These are phyloP conservation scores for Melanopsichium pennsylvanicum DNA, from an alignment of 1,284 basidiomycete genomes.

Conservation along the genomic window DNA sequence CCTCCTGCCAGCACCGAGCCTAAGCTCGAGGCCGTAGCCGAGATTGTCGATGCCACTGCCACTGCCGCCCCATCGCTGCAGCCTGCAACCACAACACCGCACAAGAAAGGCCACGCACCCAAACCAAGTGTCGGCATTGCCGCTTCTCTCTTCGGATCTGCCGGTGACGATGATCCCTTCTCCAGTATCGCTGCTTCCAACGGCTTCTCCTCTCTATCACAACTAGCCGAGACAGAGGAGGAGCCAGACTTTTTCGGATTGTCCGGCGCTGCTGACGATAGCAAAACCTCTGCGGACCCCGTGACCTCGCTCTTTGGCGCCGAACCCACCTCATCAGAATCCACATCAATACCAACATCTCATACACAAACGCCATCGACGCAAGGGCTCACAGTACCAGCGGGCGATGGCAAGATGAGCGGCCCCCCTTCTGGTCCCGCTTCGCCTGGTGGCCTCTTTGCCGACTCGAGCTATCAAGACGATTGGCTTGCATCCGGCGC, in stretches of 20 bases:
- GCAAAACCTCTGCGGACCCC: constrained; percentile 6
- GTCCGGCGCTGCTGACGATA: background rate
- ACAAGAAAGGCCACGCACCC: constrained; percentile 39
- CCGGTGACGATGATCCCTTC: constrained; percentile 55
- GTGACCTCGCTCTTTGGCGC: constrained; percentile 17
- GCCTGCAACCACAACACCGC: background rate
- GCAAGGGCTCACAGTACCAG: constrained; percentile 13
- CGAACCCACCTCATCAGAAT: constrained; percentile 3
- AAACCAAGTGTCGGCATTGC: constrained; percentile 56
- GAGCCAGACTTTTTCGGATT: constrained; percentile 34
- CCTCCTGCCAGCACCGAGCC: background rate
- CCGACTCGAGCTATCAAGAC: constrained; percentile 36
- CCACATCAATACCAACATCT: background rate
- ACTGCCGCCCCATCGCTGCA: constrained; percentile 1
- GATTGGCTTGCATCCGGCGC: constrained; percentile 35
- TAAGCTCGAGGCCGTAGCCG: no score
- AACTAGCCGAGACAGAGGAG: constrained; percentile 20
- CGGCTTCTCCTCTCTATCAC: constrained; percentile 12
- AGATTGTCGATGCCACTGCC: background rate
- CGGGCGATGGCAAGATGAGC: constrained; percentile 6
- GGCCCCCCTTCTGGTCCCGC: constrained; percentile 22
- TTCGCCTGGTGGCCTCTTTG: constrained; percentile 36
- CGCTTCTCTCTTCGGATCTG: constrained; percentile 52
- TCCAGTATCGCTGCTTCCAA: constrained; percentile 35
- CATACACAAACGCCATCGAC: background rate